These are phyloP conservation scores for Cyamopsis tetragonoloba DNA, from an alignment of 306 rosid species.

Conservation along the genomic window DNA sequence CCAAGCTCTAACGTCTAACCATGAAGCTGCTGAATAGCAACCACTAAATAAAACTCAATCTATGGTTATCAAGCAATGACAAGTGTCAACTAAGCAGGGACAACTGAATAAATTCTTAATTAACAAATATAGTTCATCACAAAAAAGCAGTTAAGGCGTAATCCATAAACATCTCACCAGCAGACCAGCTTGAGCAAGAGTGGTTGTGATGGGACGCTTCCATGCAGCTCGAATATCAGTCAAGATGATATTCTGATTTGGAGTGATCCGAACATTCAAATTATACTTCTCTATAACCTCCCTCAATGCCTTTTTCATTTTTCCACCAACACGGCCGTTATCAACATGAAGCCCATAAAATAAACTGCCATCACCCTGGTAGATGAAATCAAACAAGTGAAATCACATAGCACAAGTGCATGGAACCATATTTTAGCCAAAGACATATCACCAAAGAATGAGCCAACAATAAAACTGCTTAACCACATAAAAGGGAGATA, in stretches of 20 bases:
- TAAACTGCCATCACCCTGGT: conserved; percentile 83
- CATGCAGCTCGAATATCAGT: conserved; percentile 75
- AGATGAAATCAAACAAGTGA: conserved; percentile 16
- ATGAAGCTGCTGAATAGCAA: neutral
- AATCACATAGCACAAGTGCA: neutral
- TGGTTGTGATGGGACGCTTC: conserved; percentile 89
- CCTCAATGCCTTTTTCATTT: conserved; percentile 76
- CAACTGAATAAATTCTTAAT: neutral
- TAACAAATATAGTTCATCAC: conserved; percentile 1
- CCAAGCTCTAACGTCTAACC: too few relatives aligned
- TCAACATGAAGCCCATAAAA: conserved; percentile 93
- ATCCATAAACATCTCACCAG: conserved; percentile 60
- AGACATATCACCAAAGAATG: conserved; percentile 18
- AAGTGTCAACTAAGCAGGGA: neutral
- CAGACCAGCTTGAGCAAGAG: conserved; percentile 90
- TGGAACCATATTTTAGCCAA: neutral
- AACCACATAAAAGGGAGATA: conserved; percentile 14
- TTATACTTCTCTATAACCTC: conserved; percentile 88
- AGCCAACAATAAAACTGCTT: conserved; percentile 5
- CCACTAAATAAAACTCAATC: neutral
- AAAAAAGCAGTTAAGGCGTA: neutral
- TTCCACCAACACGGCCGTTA: conserved; percentile 83
- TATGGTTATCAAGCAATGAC: neutral
- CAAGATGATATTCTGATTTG: conserved; percentile 88
- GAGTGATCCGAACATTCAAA: conserved; percentile 80